Evolutionary conservation across 2,329 filamentous ascomycete genomes (phyloP).

Genomic region (Calycina marina): DNA sequence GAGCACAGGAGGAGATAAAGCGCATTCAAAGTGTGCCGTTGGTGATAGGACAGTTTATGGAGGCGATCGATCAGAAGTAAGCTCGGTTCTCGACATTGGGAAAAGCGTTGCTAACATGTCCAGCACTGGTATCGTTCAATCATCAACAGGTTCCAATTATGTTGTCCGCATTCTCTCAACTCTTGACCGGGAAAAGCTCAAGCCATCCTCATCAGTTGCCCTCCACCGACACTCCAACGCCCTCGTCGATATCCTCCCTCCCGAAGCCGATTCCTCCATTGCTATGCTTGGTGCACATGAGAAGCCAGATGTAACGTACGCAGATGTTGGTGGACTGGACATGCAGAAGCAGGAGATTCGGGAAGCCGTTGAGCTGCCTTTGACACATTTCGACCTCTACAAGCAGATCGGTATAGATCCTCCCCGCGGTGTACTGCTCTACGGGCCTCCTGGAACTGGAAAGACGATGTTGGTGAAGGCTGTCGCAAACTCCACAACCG

Average conservation of each 20-base stretch:
- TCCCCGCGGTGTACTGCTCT: slow-evolving; percentile 87
- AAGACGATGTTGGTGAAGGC: slow-evolving; percentile 98
- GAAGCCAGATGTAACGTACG: slow-evolving; percentile 97
- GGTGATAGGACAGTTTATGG: slow-evolving; percentile 99
- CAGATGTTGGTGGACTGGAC: slow-evolving; percentile 90
- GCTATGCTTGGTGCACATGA: slow-evolving; percentile 94
- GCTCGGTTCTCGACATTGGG: slow-evolving; percentile 15
- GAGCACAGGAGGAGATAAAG: slow-evolving; percentile 98
- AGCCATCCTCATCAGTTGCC: slow-evolving; percentile 93
- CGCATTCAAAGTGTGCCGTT: slow-evolving; percentile 95
- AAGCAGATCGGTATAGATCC: slow-evolving; percentile 99
- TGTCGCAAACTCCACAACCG: slow-evolving; percentile 94
- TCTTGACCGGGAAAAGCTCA: slow-evolving; percentile 93
- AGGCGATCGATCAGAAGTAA: slow-evolving; percentile 98
- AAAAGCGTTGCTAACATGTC: slow-evolving; percentile 9
- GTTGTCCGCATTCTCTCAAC: slow-evolving; percentile 97
- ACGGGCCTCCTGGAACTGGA: slow-evolving; percentile 88
- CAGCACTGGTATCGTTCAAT: slow-evolving; percentile 96
- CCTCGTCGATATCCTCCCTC: slow-evolving; percentile 95
- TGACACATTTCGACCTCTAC: slow-evolving; percentile 97
- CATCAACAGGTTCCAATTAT: slow-evolving; percentile 96
- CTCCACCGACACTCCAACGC: slow-evolving; percentile 97
- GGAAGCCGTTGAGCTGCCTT: slow-evolving; percentile 88
- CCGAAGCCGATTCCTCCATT: slow-evolving; percentile 95
- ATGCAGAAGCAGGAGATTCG: slow-evolving; percentile 99